These are phyloP conservation scores for Raphidocelis subcapitata DNA, from an alignment of 139 green algal species.

Conservation along the genomic window DNA sequence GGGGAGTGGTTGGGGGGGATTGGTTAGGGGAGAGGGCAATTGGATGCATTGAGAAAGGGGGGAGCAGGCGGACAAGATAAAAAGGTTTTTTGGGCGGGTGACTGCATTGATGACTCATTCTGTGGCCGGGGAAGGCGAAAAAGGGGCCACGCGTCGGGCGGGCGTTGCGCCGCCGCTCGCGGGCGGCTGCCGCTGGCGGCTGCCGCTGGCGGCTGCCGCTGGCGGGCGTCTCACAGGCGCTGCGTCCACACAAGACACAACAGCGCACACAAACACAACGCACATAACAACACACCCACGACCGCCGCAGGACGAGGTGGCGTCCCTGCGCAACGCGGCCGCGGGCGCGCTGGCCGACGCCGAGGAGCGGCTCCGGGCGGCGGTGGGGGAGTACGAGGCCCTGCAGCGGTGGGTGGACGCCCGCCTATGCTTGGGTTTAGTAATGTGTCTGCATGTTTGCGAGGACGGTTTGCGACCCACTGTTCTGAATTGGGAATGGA, in stretches of 20 bases:
- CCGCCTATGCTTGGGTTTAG: background rate
- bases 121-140: no score
- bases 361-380: conserved; percentile 18
- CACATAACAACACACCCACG: no score
- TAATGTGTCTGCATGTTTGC: background rate
- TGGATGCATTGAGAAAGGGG: background rate
- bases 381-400: conserved; percentile 19
- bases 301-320: conserved; percentile 14
- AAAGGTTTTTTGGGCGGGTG: background rate
- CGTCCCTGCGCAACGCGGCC: conserved; percentile 17
- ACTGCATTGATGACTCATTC: no score
- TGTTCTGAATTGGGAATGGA: background rate
- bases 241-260: no score
- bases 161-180: no score
- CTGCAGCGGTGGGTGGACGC: background rate
- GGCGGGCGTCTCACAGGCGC: background rate
- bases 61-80: background rate
- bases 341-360: conserved; percentile 8
- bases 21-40: background rate
- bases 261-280: no score
- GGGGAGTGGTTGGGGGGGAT: background rate
- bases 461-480: background rate
- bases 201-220: conserved; percentile 6
- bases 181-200: background rate
- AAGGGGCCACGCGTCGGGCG: no score